Evolutionary conservation across 2,329 filamentous ascomycete genomes (phyloP).

Genomic region (Aureobasidium sp.): DNA sequence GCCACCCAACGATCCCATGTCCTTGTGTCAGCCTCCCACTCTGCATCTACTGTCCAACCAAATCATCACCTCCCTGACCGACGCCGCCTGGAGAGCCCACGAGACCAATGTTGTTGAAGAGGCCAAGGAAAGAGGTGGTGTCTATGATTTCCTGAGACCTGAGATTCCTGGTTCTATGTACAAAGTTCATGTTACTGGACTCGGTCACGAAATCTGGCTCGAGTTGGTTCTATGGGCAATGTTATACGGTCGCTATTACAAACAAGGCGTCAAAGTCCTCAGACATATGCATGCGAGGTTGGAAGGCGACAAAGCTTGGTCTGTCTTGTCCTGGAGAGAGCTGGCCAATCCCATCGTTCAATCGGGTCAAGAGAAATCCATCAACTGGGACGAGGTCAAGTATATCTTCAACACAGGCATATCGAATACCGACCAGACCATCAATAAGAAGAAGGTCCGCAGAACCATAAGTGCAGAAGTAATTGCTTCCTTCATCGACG

Average conservation of each 20-base stretch:
- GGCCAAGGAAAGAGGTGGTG: conserved; percentile 28
- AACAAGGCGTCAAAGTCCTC: conserved; percentile 37
- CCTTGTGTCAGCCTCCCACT: conserved; percentile 41
- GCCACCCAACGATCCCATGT: conserved; percentile 29
- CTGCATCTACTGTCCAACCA: conserved; percentile 42
- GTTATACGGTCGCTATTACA: conserved; percentile 41
- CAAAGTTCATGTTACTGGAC: conserved; percentile 33
- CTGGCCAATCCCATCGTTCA: conserved; percentile 28
- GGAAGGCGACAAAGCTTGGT: conserved; percentile 23
- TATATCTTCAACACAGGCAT: conserved; percentile 25
- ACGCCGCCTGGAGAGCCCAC: conserved; percentile 44
- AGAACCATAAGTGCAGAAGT: conserved; percentile 54
- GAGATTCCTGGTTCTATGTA: conserved; percentile 40
- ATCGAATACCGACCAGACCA: not conserved
- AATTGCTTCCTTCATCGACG: conserved; percentile 49
- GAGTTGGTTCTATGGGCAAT: conserved; percentile 48
- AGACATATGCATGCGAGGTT: conserved; percentile 21
- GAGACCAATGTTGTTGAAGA: conserved; percentile 30
- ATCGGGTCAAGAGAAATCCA: conserved; percentile 21
- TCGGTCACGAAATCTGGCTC: conserved; percentile 44
- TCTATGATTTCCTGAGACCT: conserved; percentile 34
- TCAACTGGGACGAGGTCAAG: conserved; percentile 26
- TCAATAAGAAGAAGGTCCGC: conserved; percentile 23
- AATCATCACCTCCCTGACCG: conserved; percentile 44
- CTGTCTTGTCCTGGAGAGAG: conserved; percentile 37